Percentiles rank a stretch among this genome's conserved stretches.
Evolutionary conservation across 495 filamentous ascomycete species (phyloP).

Genomic region (Neurospora pannonica): DNA sequence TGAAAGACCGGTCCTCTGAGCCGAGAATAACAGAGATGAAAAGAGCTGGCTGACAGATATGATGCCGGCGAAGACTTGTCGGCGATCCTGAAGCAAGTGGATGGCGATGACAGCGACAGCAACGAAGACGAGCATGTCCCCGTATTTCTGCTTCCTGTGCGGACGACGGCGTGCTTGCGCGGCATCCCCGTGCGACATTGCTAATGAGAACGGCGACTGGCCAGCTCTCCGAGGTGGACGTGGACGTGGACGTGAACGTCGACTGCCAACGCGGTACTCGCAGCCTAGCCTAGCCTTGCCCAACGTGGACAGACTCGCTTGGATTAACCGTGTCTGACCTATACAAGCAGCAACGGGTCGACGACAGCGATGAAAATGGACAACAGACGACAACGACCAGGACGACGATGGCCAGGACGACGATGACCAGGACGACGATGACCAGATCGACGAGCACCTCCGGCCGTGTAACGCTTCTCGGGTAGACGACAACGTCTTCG

Average conservation of each 20-base stretch:
- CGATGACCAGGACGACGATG: background rate
- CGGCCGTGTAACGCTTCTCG: background rate
- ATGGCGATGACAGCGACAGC: background rate
- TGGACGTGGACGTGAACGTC: background rate
- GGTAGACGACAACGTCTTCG: background rate
- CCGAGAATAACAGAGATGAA: background rate
- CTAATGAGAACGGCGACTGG: background rate
- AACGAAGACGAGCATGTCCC: background rate
- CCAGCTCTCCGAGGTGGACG: background rate
- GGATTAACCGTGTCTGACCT: background rate
- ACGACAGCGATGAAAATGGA: background rate
- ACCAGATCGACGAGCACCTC: too few relatives aligned
- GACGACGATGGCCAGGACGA: background rate
- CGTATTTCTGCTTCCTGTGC: too few relatives aligned
- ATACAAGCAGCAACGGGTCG: background rate
- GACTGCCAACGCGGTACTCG: too few relatives aligned
- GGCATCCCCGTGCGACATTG: background rate
- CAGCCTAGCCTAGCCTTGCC: too few relatives aligned
- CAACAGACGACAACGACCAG: background rate
- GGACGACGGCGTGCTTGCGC: background rate
- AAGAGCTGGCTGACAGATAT: background rate
- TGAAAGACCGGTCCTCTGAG: background rate
- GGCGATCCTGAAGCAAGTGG: background rate
- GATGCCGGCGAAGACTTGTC: background rate
- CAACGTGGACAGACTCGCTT: too few relatives aligned